Conservation (phyloP, 2,329 filamentous ascomycete species). For the Colletotrichum sp. region DNA sequence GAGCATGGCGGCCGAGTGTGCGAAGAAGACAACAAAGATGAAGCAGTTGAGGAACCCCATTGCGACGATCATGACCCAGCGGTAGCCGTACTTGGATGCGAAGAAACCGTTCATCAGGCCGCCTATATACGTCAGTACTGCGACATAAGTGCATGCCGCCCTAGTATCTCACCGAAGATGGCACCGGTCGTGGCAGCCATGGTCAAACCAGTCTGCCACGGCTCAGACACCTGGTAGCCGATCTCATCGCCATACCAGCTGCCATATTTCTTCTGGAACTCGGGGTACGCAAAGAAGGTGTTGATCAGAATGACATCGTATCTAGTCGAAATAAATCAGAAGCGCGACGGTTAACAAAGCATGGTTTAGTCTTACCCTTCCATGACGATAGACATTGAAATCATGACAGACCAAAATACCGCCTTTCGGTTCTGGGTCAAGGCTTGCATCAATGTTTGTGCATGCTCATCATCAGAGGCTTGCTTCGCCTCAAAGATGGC, state of each 20-base stretch:
- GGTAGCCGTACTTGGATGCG: conserved; percentile 46
- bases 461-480: conserved; percentile 26
- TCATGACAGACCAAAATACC: conserved; percentile 40
- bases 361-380: conserved; percentile 44
- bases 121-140: conserved; percentile 22
- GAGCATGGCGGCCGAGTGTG: conserved; percentile 44
- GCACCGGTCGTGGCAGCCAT: conserved; percentile 42
- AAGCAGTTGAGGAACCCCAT: conserved; percentile 37
- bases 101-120: conserved; percentile 46
- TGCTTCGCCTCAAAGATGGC: conserved; percentile 17
- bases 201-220: conserved; percentile 57
- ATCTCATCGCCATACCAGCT: conserved; percentile 33
- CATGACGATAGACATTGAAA: conserved; percentile 53
- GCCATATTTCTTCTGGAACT: conserved; percentile 45
- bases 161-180: too few species aligned
- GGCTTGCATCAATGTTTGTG: conserved; percentile 29
- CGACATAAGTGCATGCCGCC: too few species aligned
- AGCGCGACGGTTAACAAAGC: not conserved
- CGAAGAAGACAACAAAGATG: conserved; percentile 55
- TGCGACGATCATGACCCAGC: conserved; percentile 42
- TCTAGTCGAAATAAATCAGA: not conserved
- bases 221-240: conserved; percentile 50
- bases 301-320: conserved; percentile 34
- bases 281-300: conserved; percentile 48
- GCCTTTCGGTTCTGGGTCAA: conserved; percentile 36